phyloP scores from a whole-genome alignment of 257 asterid species.

The Phtheirospermum japonicum region DNA sequence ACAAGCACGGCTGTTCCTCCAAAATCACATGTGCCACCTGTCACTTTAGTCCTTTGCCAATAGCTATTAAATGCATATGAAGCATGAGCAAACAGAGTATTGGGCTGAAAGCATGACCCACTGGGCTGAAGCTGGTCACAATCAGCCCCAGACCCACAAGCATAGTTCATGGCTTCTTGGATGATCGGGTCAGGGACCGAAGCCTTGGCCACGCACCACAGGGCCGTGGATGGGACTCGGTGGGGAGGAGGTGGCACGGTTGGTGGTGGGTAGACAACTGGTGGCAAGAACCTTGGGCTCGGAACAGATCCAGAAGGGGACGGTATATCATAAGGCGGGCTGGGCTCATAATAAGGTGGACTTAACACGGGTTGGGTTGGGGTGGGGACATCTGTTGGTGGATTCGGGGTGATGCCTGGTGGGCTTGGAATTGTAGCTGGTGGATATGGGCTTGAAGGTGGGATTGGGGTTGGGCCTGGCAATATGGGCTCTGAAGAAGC shows the following conservation, averaged over 20 bases:
- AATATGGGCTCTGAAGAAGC: conserved; percentile 28
- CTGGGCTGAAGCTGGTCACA: conserved; percentile 64
- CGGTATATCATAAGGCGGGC: conserved; percentile 37
- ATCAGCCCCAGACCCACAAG: conserved; percentile 90
- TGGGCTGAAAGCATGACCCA: conserved; percentile 80
- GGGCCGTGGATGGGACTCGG: conserved; percentile 38
- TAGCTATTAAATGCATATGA: conserved; percentile 92
- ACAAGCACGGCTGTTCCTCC: conserved; percentile 93
- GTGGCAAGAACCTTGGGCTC: conserved; percentile 65
- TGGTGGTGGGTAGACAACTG: conserved; percentile 79
- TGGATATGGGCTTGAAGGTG: conserved; percentile 32
- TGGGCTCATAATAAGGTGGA: conserved; percentile 46
- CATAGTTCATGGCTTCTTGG: conserved; percentile 90
- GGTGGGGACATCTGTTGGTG: conserved; percentile 33
- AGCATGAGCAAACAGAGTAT: conserved; percentile 77
- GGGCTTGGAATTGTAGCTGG: conserved; percentile 41
- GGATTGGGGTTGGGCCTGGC: conserved; percentile 31
- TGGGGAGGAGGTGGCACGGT: conserved; percentile 77
- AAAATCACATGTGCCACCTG: conserved; percentile 84
- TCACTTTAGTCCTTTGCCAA: conserved; percentile 72
- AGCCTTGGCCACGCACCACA: conserved; percentile 97
- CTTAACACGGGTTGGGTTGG: conserved; percentile 33
- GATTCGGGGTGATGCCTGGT: conserved; percentile 38
- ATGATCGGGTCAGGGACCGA: conserved; percentile 88
- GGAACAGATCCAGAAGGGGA: conserved; percentile 42